A percentile compares a stretch with the other conserved stretches of the same genome.
Evolutionary conservation across 2,329 filamentous ascomycete species (phyloP).

Genomic region (Cyphellophora europaea): DNA sequence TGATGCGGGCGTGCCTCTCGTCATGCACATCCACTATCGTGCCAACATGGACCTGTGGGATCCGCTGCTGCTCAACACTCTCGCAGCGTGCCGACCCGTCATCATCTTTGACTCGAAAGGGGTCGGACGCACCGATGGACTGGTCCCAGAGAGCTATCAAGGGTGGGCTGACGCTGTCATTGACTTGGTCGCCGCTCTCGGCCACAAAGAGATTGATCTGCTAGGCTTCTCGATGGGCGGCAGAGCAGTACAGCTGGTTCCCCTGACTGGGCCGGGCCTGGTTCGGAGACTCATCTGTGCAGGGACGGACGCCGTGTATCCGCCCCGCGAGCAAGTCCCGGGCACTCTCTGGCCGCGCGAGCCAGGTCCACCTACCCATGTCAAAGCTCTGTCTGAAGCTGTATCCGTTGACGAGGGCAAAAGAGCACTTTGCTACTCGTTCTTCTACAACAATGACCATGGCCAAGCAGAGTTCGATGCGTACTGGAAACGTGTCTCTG

Average conservation of each 20-base stretch:
- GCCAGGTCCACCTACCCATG: too few relatives aligned
- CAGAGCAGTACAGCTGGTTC: constrained; percentile 36
- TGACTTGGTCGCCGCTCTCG: constrained; percentile 22
- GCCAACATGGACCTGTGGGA: constrained; percentile 25
- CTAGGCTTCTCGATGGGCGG: constrained; percentile 45
- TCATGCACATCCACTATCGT: constrained; percentile 21
- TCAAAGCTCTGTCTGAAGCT: too few relatives aligned
- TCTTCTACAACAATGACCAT: too few relatives aligned
- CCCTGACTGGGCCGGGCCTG: too few relatives aligned
- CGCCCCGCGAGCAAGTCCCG: too few relatives aligned
- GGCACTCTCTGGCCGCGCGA: too few relatives aligned
- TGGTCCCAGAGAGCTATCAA: constrained; percentile 30
- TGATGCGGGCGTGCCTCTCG: constrained; percentile 15
- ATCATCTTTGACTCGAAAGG: constrained; percentile 41
- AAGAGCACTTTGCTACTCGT: too few relatives aligned
- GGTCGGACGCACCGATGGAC: constrained; percentile 35
- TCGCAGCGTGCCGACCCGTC: constrained; percentile 33
- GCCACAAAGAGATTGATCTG: constrained; percentile 32
- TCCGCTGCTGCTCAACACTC: constrained; percentile 35
- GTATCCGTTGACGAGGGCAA: too few relatives aligned
- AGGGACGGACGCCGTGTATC: too few relatives aligned
- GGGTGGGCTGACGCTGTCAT: constrained; percentile 25
- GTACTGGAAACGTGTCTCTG: too few relatives aligned
- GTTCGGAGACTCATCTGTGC: too few relatives aligned
- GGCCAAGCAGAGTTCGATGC: too few relatives aligned